phyloP scores from a whole-genome alignment of 148 eudicot species.

The Silene conica region DNA sequence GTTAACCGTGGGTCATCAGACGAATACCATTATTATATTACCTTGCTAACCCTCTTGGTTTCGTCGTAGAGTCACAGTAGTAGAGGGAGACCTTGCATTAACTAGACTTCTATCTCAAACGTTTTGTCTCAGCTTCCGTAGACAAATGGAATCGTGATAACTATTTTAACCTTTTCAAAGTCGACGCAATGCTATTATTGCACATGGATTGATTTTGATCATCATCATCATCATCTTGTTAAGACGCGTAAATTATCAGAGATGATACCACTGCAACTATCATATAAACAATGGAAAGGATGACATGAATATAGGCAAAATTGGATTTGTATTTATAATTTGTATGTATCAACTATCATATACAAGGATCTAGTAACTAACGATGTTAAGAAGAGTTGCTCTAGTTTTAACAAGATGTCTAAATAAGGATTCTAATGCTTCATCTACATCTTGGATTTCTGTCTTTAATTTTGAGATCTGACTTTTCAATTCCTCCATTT shows the following conservation, averaged over 20 bases:
- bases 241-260: too few relatives aligned
- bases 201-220: background rate
- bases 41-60: too few relatives aligned
- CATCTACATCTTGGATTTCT: slow-evolving; percentile 35
- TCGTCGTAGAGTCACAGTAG: too few relatives aligned
- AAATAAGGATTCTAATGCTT: slow-evolving; percentile 35
- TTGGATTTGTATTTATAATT: background rate
- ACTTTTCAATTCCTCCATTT: slow-evolving; percentile 19
- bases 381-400: slow-evolving; percentile 40
- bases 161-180: background rate
- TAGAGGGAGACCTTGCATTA: too few relatives aligned
- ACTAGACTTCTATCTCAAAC: background rate
- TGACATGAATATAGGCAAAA: background rate
- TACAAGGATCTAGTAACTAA: slow-evolving; percentile 24
- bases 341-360: too few relatives aligned
- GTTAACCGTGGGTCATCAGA: background rate
- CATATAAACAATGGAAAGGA: too few relatives aligned
- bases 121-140: background rate
- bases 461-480: slow-evolving; percentile 26
- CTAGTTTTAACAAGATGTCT: slow-evolving; percentile 43
- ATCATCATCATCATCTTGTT: background rate
- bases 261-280: too few relatives aligned
- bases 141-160: background rate
- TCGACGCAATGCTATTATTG: too few relatives aligned
- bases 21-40: too few relatives aligned